These are phyloP conservation scores for Epichloe gansuensis DNA, from an alignment of 2,329 filamentous ascomycete species.

Conservation along the genomic window DNA sequence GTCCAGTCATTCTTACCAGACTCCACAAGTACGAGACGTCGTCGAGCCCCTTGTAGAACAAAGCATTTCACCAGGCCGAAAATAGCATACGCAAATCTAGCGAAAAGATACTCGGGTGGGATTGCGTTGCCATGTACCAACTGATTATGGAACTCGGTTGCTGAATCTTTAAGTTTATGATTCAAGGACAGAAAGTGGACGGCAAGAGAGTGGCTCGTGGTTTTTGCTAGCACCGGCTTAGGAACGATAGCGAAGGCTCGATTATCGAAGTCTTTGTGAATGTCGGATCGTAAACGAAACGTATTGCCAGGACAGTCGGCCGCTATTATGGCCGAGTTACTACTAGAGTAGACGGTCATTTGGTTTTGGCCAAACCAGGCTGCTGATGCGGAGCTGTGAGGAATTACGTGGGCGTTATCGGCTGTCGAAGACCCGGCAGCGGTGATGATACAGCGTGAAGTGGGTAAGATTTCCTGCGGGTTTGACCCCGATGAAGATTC, in stretches of 20 bases:
- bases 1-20: too few relatives aligned
- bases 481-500: background rate
- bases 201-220: background rate
- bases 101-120: background rate
- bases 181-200: slow-evolving; percentile 1
- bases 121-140: background rate
- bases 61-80: slow-evolving; percentile 1
- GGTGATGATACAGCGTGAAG: background rate
- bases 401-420: slow-evolving; percentile 1
- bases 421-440: background rate
- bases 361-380: background rate
- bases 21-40: background rate
- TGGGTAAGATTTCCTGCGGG: background rate
- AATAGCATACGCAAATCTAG: slow-evolving; percentile 1
- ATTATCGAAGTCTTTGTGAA: slow-evolving; percentile 1
- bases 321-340: background rate
- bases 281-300: background rate
- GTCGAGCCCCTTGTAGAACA: background rate
- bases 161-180: background rate
- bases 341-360: background rate
- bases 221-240: background rate
- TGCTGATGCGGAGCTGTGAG: background rate
- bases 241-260: slow-evolving; percentile 3
- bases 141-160: slow-evolving; percentile 1
- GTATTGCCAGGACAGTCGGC: background rate